These are phyloP conservation scores for Paramecium primaurelia DNA, from an alignment of 73 alveolate genomes.

Conservation along the genomic window DNA sequence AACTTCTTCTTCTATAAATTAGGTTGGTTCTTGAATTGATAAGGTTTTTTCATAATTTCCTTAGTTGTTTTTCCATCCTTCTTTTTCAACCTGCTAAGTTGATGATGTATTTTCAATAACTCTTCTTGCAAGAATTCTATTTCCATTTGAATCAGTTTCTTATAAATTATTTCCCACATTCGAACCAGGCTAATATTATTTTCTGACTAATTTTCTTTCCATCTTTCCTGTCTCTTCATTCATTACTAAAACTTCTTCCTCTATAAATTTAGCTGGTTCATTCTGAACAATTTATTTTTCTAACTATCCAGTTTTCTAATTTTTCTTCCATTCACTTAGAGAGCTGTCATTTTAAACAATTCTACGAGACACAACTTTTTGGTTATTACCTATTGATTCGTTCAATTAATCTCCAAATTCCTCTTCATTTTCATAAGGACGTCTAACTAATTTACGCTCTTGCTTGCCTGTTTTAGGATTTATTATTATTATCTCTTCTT, in stretches of 20 bases:
- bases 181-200: neutral
- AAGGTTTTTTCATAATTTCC: neutral
- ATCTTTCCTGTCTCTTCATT: neutral
- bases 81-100: neutral
- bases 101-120: neutral
- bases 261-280: slow-evolving; percentile 2
- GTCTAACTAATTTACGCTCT: neutral
- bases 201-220: neutral
- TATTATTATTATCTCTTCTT: neutral
- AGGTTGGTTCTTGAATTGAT: neutral
- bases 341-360: neutral
- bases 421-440: neutral
- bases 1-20: neutral
- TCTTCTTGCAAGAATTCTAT: neutral
- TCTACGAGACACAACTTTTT: neutral
- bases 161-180: neutral
- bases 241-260: neutral
- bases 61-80: neutral
- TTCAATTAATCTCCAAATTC: neutral
- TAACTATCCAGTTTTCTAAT: neutral
- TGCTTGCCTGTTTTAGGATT: slow-evolving; percentile 15
- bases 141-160: neutral
- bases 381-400: neutral
- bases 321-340: neutral
- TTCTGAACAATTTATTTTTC: neutral